Percentiles rank a stretch among this genome's conserved stretches.
Evolutionary conservation across 2,329 filamentous ascomycete species (phyloP).

Genomic region (Apiospora phragmitis): DNA sequence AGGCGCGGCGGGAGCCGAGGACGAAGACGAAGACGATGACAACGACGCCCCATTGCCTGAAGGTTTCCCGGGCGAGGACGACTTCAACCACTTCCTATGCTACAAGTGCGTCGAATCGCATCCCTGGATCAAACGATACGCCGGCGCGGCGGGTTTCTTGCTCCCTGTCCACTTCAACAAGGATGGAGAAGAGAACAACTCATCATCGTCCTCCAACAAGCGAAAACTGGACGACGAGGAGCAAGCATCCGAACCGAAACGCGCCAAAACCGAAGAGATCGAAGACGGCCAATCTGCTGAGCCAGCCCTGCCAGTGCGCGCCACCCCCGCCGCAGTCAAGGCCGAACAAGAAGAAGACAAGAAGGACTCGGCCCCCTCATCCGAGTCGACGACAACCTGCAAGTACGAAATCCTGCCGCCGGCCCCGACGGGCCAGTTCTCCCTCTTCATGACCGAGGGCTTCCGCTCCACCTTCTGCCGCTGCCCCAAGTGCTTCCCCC

Average conservation of each 20-base stretch:
- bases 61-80: slow-evolving; percentile 85
- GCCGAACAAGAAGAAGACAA: slow-evolving; percentile 21
- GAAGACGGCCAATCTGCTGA: slow-evolving; percentile 15
- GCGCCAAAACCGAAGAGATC: slow-evolving; percentile 46
- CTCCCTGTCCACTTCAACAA: slow-evolving; percentile 61
- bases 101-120: slow-evolving; percentile 89
- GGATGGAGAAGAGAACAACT: slow-evolving; percentile 14
- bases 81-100: slow-evolving; percentile 88
- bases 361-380: not conserved
- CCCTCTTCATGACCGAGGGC: slow-evolving; percentile 76
- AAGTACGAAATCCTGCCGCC: slow-evolving; percentile 62
- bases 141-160: slow-evolving; percentile 77
- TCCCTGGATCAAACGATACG: slow-evolving; percentile 91
- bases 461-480: slow-evolving; percentile 84
- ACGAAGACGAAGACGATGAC: slow-evolving; percentile 46
- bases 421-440: slow-evolving; percentile 62
- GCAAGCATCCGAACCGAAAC: slow-evolving; percentile 44
- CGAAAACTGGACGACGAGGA: slow-evolving; percentile 63
- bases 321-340: slow-evolving; percentile 18
- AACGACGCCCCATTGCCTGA: slow-evolving; percentile 71
- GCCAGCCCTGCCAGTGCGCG: not conserved
- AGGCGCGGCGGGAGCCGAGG: slow-evolving; percentile 23
- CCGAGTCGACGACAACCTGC: slow-evolving; percentile 40
- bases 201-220: slow-evolving; percentile 51
- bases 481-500: slow-evolving; percentile 77